Evolutionary conservation across 345 rosid genomes (phyloP).

Genomic region (Gynandropsis gynandra): DNA sequence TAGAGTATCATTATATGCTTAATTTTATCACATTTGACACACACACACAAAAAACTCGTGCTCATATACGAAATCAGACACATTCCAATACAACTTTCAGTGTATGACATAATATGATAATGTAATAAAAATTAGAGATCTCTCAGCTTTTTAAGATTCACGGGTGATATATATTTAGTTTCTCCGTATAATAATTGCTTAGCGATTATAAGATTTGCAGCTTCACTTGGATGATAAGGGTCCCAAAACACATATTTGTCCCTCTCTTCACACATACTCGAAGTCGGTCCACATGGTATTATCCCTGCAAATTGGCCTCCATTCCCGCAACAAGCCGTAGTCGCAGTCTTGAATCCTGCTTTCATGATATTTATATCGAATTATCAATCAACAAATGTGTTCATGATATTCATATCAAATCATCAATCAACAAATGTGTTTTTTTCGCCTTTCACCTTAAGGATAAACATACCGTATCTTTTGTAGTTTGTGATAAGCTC

Average conservation of each 20-base stretch:
- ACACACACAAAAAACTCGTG: no score
- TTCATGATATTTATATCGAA: not conserved
- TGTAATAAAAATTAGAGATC: slow-evolving; percentile 26
- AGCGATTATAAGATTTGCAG: slow-evolving; percentile 30
- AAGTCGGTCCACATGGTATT: slow-evolving; percentile 36
- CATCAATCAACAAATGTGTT: not conserved
- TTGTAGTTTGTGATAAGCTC: slow-evolving; percentile 47
- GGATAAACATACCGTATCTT: slow-evolving; percentile 39
- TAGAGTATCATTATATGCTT: no score
- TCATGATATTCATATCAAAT: not conserved
- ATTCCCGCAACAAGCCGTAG: slow-evolving; percentile 36
- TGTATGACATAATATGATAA: no score
- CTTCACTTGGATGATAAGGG: slow-evolving; percentile 36
- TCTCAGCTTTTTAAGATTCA: slow-evolving; percentile 34
- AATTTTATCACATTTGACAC: no score
- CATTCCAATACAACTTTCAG: no score
- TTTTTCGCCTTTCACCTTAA: no score
- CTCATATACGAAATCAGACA: no score
- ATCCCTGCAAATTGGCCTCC: slow-evolving; percentile 62
- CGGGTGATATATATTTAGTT: slow-evolving; percentile 30
- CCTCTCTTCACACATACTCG: slow-evolving; percentile 31
- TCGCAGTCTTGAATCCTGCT: slow-evolving; percentile 28
- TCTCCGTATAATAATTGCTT: slow-evolving; percentile 37
- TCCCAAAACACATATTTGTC: slow-evolving; percentile 40
- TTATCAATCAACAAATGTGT: not conserved